Base-by-base conservation (phyloP, 805 yeast species). In the Debaryomyces castellii region DNA sequence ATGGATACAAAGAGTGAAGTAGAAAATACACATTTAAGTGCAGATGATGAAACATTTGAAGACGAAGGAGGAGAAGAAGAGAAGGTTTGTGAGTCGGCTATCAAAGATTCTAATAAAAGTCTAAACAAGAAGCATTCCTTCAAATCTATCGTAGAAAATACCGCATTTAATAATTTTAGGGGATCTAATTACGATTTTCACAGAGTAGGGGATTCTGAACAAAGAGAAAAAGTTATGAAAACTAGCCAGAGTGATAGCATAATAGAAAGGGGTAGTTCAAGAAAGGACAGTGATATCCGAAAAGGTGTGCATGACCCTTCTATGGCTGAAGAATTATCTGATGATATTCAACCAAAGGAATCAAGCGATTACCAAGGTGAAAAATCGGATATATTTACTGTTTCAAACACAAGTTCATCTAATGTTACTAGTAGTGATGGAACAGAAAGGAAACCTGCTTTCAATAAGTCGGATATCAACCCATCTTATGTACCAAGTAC, bases 121-220 rank as follows among this genome's bases (percentile, higher is more conserved):
- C 38, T 44, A 12, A 41, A 51, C 5, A 60, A 55, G 39, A 52
- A 57, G 39, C 48, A 57, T 12, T 49, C 62, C 7, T 43, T 46
- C 21, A 59, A 59, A 39, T 61, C 67, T 10, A 57, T 69, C 43
- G 63, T 61, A 1, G 62, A 63, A 36, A 69, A 69, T 42, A 69
- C 73, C 2, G 73, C 69, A 1, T 69, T 65, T 54, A 66, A 56
- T 49, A 65, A 63, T 30, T 66, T 69, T 35, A 59, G 69, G 46
- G 40, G 40, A 17, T 20, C 34, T 3, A 24, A 40, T 2, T 30
- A 30, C 9, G 34, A 30, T 3, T 14, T 30, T 6, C 20, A 14
- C 10, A 30, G 16, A 30, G 7, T 6, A 30, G 18, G 34, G 4
- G 20, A 14, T 7, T 25, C 8, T 25, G 34, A 14, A 14, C 20